phyloP scores from a whole-genome alignment of 139 green algal species.

The Chlorella vulgaris region DNA sequence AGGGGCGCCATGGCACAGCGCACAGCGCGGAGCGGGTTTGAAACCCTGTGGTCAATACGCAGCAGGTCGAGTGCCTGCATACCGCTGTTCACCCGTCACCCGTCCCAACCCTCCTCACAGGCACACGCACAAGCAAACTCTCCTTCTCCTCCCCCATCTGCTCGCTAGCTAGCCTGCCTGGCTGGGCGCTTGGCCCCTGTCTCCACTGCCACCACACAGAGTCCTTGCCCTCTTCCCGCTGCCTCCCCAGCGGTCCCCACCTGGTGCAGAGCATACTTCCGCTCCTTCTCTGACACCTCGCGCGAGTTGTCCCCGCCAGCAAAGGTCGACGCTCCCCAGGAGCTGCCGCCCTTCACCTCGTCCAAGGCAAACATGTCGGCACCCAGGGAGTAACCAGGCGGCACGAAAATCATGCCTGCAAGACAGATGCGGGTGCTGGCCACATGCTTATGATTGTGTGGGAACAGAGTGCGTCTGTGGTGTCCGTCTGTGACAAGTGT shows the following conservation, averaged over 20 bases:
- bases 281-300: conserved; percentile 66
- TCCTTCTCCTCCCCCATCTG: too few species aligned
- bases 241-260: background rate
- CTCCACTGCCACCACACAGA: too few species aligned
- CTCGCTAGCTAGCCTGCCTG: too few species aligned
- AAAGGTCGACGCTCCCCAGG: conserved; percentile 71
- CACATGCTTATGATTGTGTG: too few species aligned
- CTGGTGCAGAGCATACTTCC: conserved; percentile 61
- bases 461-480: too few species aligned
- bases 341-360: conserved; percentile 63
- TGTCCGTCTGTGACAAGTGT: too few species aligned
- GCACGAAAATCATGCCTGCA: conserved; percentile 37
- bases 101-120: background rate
- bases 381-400: conserved; percentile 9
- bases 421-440: too few species aligned
- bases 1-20: background rate
- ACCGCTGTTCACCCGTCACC: background rate
- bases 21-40: too few species aligned
- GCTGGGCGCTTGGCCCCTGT: too few species aligned
- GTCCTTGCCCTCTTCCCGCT: background rate
- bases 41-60: too few species aligned
- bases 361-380: conserved; percentile 11
- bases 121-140: background rate
- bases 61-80: too few species aligned
- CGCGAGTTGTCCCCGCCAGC: conserved; percentile 60